phyloP scores from a whole-genome alignment of 2,329 filamentous ascomycete species.

The Colletotrichum tropicale region DNA sequence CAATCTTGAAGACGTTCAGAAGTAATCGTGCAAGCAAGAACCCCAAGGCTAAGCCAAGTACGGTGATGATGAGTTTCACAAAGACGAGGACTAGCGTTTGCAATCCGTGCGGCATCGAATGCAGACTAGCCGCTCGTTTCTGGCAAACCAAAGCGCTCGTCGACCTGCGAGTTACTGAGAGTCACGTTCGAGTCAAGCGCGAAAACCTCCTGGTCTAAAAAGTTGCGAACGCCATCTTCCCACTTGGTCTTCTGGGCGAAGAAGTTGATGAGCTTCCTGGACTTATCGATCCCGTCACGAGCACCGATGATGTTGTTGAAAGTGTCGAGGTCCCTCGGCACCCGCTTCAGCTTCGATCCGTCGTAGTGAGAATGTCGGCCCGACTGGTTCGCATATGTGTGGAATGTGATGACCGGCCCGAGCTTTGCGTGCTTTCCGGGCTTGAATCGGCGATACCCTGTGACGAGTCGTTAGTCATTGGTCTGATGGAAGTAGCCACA shows the following conservation, averaged over 20 bases:
- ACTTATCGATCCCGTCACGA: not conserved
- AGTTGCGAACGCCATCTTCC: not conserved
- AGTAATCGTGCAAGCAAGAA: fast-evolving
- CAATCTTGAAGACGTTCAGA: not conserved
- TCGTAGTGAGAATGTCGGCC: not conserved
- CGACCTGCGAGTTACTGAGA: not conserved
- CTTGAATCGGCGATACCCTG: not conserved
- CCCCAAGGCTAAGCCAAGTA: not conserved
- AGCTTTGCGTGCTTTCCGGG: not conserved
- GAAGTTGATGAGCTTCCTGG: not conserved
- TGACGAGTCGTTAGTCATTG: not conserved
- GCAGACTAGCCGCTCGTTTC: not conserved
- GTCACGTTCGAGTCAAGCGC: not conserved
- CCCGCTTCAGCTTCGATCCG: not conserved
- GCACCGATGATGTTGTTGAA: not conserved
- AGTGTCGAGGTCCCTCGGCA: not conserved
- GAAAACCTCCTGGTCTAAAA: not conserved
- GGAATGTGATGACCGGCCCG: not conserved
- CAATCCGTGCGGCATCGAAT: not conserved
- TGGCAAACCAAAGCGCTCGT: not conserved
- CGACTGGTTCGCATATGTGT: not conserved
- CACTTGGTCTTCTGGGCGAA: not conserved
- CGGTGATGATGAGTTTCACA: fast-evolving
- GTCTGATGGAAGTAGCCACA: not conserved
- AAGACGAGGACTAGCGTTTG: not conserved